Conservation (phyloP, 257 asterid genomes). For the Jasminum sambac region DNA sequence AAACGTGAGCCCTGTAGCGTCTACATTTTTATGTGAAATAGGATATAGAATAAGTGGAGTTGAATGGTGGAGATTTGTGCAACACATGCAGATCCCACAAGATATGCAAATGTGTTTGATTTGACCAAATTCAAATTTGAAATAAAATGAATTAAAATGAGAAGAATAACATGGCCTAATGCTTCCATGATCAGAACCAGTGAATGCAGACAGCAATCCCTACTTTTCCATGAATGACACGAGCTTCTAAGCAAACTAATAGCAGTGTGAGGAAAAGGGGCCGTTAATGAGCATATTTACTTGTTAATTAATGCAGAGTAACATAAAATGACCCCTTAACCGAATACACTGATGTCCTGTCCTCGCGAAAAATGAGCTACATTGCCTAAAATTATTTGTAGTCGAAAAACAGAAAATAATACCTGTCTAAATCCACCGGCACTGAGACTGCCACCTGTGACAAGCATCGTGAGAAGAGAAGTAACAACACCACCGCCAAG, state of each 20-base stretch:
- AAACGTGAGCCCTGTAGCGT: no score
- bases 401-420: constrained; percentile 12
- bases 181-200: no score
- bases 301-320: background rate
- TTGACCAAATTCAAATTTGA: no score
- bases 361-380: background rate
- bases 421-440: constrained; percentile 78
- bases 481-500: constrained; percentile 75
- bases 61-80: no score
- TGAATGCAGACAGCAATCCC: no score
- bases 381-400: background rate
- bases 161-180: no score
- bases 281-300: background rate
- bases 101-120: no score
- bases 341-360: background rate
- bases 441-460: constrained; percentile 72
- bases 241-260: background rate
- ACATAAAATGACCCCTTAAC: background rate
- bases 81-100: no score
- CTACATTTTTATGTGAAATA: no score
- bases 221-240: background rate
- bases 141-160: no score
- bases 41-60: no score
- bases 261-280: background rate
- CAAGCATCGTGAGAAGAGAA: constrained; percentile 74